These are phyloP conservation scores for Podospora comata DNA, from an alignment of 495 filamentous ascomycete species.

Conservation along the genomic window DNA sequence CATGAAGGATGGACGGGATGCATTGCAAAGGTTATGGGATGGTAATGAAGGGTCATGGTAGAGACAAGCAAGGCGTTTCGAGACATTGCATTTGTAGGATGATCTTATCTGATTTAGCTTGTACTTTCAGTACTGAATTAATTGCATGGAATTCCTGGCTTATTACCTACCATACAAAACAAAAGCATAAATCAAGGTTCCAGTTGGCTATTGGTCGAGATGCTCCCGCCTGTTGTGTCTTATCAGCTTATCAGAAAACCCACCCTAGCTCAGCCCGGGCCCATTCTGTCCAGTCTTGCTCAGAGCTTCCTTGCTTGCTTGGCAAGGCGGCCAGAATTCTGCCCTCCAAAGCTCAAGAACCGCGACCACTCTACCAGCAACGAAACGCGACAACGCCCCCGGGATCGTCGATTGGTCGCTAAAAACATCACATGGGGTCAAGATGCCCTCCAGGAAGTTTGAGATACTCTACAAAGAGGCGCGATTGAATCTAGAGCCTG, in stretches of 20 bases:
- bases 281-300: constrained; percentile 15
- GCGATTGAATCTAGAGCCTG: constrained; percentile 74
- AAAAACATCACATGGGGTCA: constrained; percentile 35
- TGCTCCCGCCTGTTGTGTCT: background rate
- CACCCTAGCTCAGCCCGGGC: background rate
- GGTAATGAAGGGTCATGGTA: background rate
- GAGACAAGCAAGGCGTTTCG: background rate
- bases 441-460: constrained; percentile 42
- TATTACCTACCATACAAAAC: background rate
- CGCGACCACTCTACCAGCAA: constrained; percentile 24
- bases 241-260: background rate
- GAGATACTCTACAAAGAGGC: constrained; percentile 77
- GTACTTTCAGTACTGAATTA: background rate
- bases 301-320: constrained; percentile 19
- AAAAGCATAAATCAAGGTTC: background rate
- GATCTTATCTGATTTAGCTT: background rate
- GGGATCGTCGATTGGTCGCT: constrained; percentile 22
- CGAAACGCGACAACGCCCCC: constrained; percentile 24
- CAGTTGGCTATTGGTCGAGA: background rate
- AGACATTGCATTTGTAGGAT: background rate
- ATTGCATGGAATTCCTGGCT: background rate
- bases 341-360: constrained; percentile 25
- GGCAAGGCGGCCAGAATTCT: constrained; percentile 29
- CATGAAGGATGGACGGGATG: constrained; percentile 9
- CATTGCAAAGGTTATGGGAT: constrained; percentile 9